phyloP scores from a whole-genome alignment of 1,284 basidiomycete genomes.

The Cutaneotrichosporon cavernicola region DNA sequence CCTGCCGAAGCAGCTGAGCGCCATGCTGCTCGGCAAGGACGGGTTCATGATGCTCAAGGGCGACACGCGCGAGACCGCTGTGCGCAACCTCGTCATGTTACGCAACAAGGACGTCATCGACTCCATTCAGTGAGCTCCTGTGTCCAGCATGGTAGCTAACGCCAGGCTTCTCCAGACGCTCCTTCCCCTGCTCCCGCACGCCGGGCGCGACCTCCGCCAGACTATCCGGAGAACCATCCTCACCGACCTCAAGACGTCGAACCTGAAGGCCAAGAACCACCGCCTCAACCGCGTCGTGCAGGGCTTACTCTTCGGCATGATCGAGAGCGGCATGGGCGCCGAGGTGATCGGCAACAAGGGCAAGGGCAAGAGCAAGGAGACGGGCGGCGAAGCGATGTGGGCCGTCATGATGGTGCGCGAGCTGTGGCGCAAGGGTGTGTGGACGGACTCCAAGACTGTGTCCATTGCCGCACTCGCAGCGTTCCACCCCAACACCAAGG shows the following conservation, averaged over 20 bases:
- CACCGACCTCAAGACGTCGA: conserved; percentile 91
- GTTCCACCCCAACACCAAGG: conserved; percentile 91
- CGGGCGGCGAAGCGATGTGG: conserved; percentile 92
- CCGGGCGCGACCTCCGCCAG: conserved; percentile 78
- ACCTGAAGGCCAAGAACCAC: conserved; percentile 85
- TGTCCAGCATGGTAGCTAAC: neutral
- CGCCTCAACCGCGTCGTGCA: conserved; percentile 96
- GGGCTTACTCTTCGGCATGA: conserved; percentile 92
- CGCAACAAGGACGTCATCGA: conserved; percentile 89
- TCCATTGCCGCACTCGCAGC: conserved; percentile 89
- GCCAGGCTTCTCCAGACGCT: conserved; percentile 80
- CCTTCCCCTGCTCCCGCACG: conserved; percentile 89
- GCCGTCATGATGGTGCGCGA: conserved; percentile 92
- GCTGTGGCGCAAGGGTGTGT: conserved; percentile 90
- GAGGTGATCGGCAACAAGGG: conserved; percentile 79
- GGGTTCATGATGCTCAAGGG: conserved; percentile 41
- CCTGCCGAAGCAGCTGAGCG: conserved; percentile 74
- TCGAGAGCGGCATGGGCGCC: conserved; percentile 81
- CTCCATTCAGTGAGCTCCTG: conserved; percentile 74
- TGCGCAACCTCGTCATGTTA: conserved; percentile 88
- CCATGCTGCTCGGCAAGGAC: conserved; percentile 61
- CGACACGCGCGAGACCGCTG: conserved; percentile 71
- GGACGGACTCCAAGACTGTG: conserved; percentile 91
- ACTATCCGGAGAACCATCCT: conserved; percentile 93
- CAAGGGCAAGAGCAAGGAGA: conserved; percentile 50